phyloP scores from a whole-genome alignment of 805 yeast genomes.

The Candida yuanshanica region DNA sequence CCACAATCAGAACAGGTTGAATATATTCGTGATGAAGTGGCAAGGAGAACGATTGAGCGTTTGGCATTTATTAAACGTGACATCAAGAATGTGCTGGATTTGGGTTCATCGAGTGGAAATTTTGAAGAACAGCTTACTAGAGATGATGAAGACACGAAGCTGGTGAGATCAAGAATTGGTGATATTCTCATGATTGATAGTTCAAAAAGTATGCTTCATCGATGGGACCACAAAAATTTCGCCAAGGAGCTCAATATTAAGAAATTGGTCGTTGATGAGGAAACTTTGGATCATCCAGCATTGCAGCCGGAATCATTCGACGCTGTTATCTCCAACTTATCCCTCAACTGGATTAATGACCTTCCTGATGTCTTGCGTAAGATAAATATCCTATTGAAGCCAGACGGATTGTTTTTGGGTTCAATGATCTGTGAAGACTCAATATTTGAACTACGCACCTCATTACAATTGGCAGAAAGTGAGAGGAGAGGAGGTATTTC shows the following conservation, averaged over 20 bases:
- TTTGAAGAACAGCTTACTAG: constrained; percentile 32
- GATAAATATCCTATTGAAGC: constrained; percentile 55
- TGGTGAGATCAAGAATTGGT: constrained; percentile 48
- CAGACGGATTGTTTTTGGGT: constrained; percentile 80
- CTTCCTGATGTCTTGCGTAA: constrained; percentile 58
- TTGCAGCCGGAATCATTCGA: constrained; percentile 45
- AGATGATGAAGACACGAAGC: constrained; percentile 44
- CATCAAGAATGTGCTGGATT: constrained; percentile 56
- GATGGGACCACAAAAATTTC: constrained; percentile 39
- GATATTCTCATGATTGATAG: constrained; percentile 65
- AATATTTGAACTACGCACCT: constrained; percentile 72
- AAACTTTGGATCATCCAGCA: constrained; percentile 40
- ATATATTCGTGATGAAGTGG: constrained; percentile 70
- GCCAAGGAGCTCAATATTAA: constrained; percentile 40
- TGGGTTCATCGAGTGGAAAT: constrained; percentile 72
- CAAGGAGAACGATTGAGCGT: constrained; percentile 66
- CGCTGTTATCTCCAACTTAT: constrained; percentile 66
- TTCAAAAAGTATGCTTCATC: constrained; percentile 42
- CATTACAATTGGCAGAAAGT: constrained; percentile 76
- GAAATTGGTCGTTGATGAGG: constrained; percentile 65
- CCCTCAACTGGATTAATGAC: constrained; percentile 84
- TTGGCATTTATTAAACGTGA: constrained; percentile 65
- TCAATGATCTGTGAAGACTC: constrained; percentile 83
- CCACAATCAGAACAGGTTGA: constrained; percentile 53
- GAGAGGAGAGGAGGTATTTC: constrained; percentile 76